Evolutionary conservation across 1,139 yeast genomes (phyloP).

Genomic region (Protomyces inouyei): DNA sequence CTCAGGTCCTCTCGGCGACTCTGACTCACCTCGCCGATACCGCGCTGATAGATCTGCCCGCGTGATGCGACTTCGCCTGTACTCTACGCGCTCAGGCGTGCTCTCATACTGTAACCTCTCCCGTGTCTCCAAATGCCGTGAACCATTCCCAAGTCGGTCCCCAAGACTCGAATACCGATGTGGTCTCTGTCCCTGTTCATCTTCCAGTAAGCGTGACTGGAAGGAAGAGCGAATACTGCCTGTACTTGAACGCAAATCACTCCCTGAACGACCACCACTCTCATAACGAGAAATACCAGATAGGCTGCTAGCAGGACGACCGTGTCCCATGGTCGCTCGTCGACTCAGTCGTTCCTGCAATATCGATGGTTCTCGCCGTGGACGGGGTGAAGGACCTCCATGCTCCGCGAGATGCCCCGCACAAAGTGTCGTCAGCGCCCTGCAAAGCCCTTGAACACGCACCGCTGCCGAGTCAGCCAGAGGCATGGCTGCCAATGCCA

Average conservation of each 20-base stretch:
- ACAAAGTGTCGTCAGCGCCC: constrained; percentile 6
- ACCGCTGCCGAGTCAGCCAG: not conserved
- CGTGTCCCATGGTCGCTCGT: not conserved
- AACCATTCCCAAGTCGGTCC: not conserved
- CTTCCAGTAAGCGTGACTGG: not conserved
- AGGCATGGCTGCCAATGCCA: not conserved
- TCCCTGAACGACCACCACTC: not conserved
- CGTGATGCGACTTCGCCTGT: not conserved
- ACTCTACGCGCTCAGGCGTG: not conserved
- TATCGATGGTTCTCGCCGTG: not conserved
- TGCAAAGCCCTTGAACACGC: constrained; percentile 2
- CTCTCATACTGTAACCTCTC: not conserved
- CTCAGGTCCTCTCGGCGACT: not conserved
- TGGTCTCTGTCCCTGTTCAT: not conserved
- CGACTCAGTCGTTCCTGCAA: not conserved
- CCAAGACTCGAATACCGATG: not conserved
- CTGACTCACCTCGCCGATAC: not conserved
- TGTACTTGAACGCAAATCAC: not conserved
- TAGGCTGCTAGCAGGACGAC: not conserved
- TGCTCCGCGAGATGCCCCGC: not conserved
- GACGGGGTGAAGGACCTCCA: not conserved
- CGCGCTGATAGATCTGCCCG: not conserved
- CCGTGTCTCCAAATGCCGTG: not conserved
- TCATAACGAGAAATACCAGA: not conserved
- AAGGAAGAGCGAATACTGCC: not conserved